These are phyloP conservation scores for Cymbidium sinense DNA, from an alignment of 106 monocot species.

Conservation along the genomic window DNA sequence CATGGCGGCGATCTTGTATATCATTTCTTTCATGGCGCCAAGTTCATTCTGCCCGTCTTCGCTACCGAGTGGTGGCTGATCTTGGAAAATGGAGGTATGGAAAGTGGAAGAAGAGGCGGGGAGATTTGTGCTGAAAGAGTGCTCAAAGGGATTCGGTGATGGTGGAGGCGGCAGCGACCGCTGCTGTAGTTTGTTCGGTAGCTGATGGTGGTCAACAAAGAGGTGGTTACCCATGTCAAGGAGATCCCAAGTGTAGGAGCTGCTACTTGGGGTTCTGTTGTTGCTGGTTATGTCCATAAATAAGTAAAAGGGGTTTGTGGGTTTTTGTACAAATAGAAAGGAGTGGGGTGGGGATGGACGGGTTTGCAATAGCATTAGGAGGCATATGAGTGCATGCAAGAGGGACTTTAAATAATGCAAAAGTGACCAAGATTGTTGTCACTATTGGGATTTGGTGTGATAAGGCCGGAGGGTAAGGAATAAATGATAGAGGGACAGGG, in stretches of 20 bases:
- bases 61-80: not conserved
- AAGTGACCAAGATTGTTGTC: slow-evolving; percentile 20
- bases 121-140: not conserved
- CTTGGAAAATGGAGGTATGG: not conserved
- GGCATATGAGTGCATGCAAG: slow-evolving; percentile 7
- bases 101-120: not conserved
- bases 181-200: not conserved
- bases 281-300: not conserved
- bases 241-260: not conserved
- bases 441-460: slow-evolving; percentile 20
- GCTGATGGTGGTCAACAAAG: not conserved
- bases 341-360: not conserved
- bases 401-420: slow-evolving; percentile 26
- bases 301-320: not conserved
- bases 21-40: slow-evolving; percentile 75
- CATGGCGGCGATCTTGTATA: slow-evolving; percentile 75
- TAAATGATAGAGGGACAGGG: not conserved
- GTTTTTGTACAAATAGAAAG: not conserved
- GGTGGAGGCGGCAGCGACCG: not conserved
- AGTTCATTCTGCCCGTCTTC: slow-evolving; percentile 12
- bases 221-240: not conserved
- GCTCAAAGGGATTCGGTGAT: not conserved
- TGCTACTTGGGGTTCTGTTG: not conserved
- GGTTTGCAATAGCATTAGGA: not conserved
- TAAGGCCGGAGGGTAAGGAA: slow-evolving; percentile 6